Base-by-base conservation (phyloP, 2,329 filamentous ascomycete genomes). In the Xylaria sp. region DNA sequence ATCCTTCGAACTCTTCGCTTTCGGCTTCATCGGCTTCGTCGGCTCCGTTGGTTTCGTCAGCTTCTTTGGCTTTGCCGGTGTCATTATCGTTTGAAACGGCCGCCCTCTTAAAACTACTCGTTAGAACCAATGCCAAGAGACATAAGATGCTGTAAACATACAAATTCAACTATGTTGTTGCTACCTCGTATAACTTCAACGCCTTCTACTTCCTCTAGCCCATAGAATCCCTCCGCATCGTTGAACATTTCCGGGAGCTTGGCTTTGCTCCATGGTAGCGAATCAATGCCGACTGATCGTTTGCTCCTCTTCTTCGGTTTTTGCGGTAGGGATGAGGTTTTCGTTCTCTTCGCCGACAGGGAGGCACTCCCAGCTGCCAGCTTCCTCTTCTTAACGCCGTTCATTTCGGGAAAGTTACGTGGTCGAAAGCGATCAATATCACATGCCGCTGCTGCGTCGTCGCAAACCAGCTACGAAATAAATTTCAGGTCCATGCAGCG, bases 161-260 rank as follows among this genome's bases (percentile, higher is more conserved):
- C 81, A 79, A 91, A 90, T 75, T 86, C 83, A 32, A 90, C 80
- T 5, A 82, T 85, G 61, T 78, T 77, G 55, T 85, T 81, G 7
- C 89, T 89, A 34, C 90, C 85, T 69, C 86, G 88, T 50, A 97
- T 83, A n/a, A 99, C 85, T 34, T 97, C 92, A 1, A 99, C 93
- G 60, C 93, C 93, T 17, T 97, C 93, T 55, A 98, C 91, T 75
- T 98, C 94, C 76, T 99, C 94, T 1, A 99, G 82, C 0, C 93
- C 94, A 75, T 91, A 97, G 79, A 99, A 98, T 0, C 96, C 96
- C 71, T 97, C 94, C n/a, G 93, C 93, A 81, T 98, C 93, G 54
- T 95, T 90, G 74, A 94, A 85, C 77, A 92, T 89, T 76, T 94
- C 92, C 6, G 93, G 93, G 3, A 96, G 88, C 21, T 88, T 84